Evolutionary conservation across 495 filamentous ascomycete genomes (phyloP), one percentile per base, ranked within the genome.

Genomic region (Penicillium lagena): DNA sequence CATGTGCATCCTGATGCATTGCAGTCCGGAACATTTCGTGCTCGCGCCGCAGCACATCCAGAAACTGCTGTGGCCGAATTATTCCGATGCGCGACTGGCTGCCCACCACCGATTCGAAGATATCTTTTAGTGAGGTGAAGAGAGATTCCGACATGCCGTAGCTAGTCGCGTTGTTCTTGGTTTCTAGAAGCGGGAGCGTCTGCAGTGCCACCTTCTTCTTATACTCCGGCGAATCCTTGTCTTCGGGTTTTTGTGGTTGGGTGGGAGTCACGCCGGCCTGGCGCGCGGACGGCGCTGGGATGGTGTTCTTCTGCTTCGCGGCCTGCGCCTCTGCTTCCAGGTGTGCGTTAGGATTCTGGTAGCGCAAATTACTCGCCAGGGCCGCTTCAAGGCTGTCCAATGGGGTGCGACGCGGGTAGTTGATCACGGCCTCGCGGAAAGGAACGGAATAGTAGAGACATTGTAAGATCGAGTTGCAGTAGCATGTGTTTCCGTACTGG

Each of bases 1-100:
- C 93, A 57, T 98, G 93, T 7, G 93, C 93, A 68, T 98, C 93
- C 65, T 98, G 93, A 64, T 98, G 93, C 86, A 96, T 94, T 15
- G 89, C 83, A 32, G 86, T 86, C 38, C 90, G 86, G 52, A 97
- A 98, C 89, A 96, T 95, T 61, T 97, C 94, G 58, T 97, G 90
- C 50, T 97, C 89, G 27, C 87, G 77, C 58, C 89, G 86, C 49
- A 98, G 77, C 9, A 96, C 87, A 60, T 97, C 94, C 38, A 98
- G 68, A 49, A 98, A 97, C 52, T 90, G 83, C 45, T 89, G 83
- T 3, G 93, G 93, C 55, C 87, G 93, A n/a, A 96, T 76, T 7
- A 98, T 87, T 9, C 93, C 93, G 2, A 89, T 88, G 45, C 89
- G 80, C 12, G 86, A 86, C 46, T 79, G 69, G 59, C 89, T 89